Conservation (phyloP, 768 basidiomycete genomes). For the Trametes gibbosa region DNA sequence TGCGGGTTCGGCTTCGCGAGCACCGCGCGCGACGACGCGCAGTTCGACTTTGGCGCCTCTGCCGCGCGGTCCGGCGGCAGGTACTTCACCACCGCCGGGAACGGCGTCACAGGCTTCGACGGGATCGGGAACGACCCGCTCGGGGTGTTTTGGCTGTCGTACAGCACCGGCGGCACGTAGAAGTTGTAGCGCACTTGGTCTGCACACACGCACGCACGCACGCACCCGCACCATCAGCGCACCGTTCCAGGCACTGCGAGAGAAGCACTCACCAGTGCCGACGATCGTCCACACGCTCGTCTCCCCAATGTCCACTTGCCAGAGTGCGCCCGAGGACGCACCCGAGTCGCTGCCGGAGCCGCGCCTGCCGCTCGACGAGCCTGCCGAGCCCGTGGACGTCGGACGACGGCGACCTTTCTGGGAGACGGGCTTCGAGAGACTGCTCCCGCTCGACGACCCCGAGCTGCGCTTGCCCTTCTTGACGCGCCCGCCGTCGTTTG, state of each 20-base stretch:
- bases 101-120: slow-evolving; percentile 79
- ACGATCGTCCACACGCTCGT: slow-evolving; percentile 95
- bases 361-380: slow-evolving; percentile 51
- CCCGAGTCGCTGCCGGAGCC: slow-evolving; percentile 65
- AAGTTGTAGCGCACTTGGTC: slow-evolving; percentile 94
- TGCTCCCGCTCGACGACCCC: slow-evolving; percentile 69
- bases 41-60: slow-evolving; percentile 74
- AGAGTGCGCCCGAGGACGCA: slow-evolving; percentile 75
- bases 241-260: not conserved
- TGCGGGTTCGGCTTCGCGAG: slow-evolving; percentile 78
- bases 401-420: slow-evolving; percentile 66
- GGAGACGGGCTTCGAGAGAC: slow-evolving; percentile 48
- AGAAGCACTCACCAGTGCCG: slow-evolving; percentile 65
- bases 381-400: slow-evolving; percentile 56
- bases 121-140: slow-evolving; percentile 72
- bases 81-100: slow-evolving; percentile 87
- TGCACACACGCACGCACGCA: slow-evolving; percentile 32
- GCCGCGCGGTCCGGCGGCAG: slow-evolving; percentile 86
- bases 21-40: slow-evolving; percentile 61
- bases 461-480: slow-evolving; percentile 77
- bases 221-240: slow-evolving; percentile 8
- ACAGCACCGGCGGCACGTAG: slow-evolving; percentile 82
- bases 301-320: slow-evolving; percentile 91
- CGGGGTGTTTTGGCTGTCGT: slow-evolving; percentile 74
- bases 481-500: slow-evolving; percentile 83